Conservation (phyloP, 2,329 filamentous ascomycete species). For the Fusarium sp. region DNA sequence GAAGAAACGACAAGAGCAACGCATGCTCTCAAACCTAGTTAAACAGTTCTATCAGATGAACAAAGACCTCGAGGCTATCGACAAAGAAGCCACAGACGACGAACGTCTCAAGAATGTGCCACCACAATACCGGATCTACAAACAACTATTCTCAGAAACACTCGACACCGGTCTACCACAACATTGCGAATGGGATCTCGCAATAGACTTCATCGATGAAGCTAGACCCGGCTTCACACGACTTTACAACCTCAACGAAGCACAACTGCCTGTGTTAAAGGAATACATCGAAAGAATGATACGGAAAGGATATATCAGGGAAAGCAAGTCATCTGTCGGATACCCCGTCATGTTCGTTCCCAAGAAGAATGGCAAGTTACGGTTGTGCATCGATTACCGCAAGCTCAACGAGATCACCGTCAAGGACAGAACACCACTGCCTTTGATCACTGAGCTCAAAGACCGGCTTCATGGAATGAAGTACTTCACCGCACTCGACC, state of each 20-base stretch:
- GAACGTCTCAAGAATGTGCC: conserved; percentile 26
- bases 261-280: conserved; percentile 11
- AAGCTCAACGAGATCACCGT: conserved; percentile 47
- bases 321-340: conserved; percentile 18
- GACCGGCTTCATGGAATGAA: conserved; percentile 35
- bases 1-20: not conserved
- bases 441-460: conserved; percentile 46
- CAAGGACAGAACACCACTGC: conserved; percentile 42
- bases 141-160: conserved; percentile 35
- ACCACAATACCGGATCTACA: conserved; percentile 29
- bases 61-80: not conserved
- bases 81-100: not conserved
- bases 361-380: conserved; percentile 42
- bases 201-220: not conserved
- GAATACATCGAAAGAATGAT: conserved; percentile 19
- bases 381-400: conserved; percentile 47
- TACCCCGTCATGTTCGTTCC: conserved; percentile 38
- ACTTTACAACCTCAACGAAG: conserved; percentile 30
- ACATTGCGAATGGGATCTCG: not conserved
- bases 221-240: not conserved
- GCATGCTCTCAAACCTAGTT: not conserved
- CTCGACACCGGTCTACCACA: conserved; percentile 17
- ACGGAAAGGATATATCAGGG: conserved; percentile 34
- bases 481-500: conserved; percentile 32
- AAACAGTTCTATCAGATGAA: not conserved